Conservation (phyloP, 441 rosid species). For the Macaranga tanarius region DNA sequence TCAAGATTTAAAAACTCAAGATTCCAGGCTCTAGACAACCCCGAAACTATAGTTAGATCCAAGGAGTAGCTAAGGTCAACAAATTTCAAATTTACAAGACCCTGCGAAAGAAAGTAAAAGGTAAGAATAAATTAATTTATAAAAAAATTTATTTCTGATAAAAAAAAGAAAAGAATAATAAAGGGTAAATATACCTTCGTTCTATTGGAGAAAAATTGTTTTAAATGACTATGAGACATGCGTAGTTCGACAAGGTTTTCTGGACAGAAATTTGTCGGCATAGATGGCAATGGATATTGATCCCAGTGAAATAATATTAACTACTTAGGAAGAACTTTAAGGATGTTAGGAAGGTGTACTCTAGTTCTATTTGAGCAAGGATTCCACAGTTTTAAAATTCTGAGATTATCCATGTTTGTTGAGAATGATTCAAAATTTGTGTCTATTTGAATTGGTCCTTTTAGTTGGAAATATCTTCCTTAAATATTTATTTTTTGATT, state of each 20-base stretch:
- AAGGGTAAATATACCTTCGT: neutral
- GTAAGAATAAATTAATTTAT: too few species aligned
- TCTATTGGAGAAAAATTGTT: neutral
- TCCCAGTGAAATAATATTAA: conserved; percentile 7
- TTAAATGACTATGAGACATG: neutral
- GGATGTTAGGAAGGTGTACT: neutral
- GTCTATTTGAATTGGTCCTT: too few species aligned
- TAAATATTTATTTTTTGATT: too few species aligned
- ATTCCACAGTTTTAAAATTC: neutral
- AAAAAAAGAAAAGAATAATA: too few species aligned
- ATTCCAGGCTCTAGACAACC: neutral
- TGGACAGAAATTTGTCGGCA: conserved; percentile 18
- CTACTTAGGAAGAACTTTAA: neutral
- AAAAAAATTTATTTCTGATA: too few species aligned
- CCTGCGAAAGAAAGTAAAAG: neutral
- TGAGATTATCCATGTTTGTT: neutral
- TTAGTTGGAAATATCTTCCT: too few species aligned
- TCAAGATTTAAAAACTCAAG: conserved; percentile 3
- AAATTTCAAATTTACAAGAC: neutral
- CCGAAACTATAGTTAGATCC: neutral
- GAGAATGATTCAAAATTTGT: too few species aligned
- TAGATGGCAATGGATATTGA: conserved; percentile 19
- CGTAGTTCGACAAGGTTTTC: conserved; percentile 19
- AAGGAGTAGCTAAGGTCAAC: neutral
- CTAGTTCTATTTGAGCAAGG: neutral